Base-by-base conservation (phyloP, 1,284 basidiomycete genomes). In the Hypsizygus ulmarius region DNA sequence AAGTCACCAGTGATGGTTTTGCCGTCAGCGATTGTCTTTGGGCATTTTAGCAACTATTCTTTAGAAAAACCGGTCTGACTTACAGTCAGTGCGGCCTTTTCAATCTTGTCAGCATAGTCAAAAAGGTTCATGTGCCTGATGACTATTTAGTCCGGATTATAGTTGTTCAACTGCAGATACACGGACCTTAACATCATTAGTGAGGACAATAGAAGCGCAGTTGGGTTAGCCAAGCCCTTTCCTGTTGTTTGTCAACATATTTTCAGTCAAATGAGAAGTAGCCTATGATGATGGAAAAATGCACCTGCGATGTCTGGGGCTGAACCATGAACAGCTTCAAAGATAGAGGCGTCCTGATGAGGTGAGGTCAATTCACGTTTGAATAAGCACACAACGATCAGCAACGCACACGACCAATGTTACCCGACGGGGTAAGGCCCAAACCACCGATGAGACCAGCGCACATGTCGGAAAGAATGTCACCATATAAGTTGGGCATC, bases 391-490 rank as follows among this genome's bases (percentile, higher is more conserved):
- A 42, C 36, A 21, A 39, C 19, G 39, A 40, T 35, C 28, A n/a
- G 8, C 4, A 42, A 69, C 84, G 55, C 71, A 90, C 90, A 57
- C 87, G 84, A 59, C 92, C 95, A 70, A 98, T 97, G 79, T 99
- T 99, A 41, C 96, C 97, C 40, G 96, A 98, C 30, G 97, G 97
- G 9, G 97, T 99, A 52, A 99, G 79, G 59, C 96, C 97, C 57
- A 99, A 81, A 63, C 97, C 97, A 60, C 97, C 97, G 69, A 99
- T 99, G 61, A 99, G 81, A 61, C 96, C 97, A 54, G 97, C 97
- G 59, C 96, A 97, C 89, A 99, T 96, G 72, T 99, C 96, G 43
- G 96, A 98, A 55, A 98, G 76, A 67, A 99, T 99, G 71, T 97
- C 96, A 69, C 91, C 93, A 65, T 92, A 95, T 55, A 99, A 76